A percentile compares a stretch with the other conserved stretches of the same genome.
These are phyloP conservation scores for Gracilaria domingensis DNA, from an alignment of 23 red algal genomes.

Conservation along the genomic window DNA sequence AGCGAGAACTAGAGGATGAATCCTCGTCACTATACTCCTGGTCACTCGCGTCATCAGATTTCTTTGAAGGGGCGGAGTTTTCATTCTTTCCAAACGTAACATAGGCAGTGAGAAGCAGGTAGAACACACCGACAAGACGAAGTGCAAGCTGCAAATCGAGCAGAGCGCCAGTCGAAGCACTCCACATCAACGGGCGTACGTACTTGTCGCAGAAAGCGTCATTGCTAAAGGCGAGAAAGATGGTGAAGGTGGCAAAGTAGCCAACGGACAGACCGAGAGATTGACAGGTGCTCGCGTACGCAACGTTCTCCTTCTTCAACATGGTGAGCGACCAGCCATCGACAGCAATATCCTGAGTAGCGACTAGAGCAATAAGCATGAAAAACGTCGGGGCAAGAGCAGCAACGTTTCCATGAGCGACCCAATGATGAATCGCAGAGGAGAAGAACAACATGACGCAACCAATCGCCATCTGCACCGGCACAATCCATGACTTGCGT, in stretches of 20 bases:
- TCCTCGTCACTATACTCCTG: not conserved
- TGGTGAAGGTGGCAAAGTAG: constrained; percentile 92
- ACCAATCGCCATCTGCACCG: constrained; percentile 81
- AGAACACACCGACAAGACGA: constrained; percentile 57
- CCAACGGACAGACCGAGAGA: constrained; percentile 87
- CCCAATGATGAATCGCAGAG: constrained; percentile 59
- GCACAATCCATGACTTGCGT: constrained; percentile 92
- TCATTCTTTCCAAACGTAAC: constrained; percentile 67
- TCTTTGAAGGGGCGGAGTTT: not conserved
- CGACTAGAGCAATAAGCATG: constrained; percentile 74
- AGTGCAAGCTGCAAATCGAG: constrained; percentile 58
- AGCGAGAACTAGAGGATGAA: not conserved
- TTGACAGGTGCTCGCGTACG: constrained; percentile 88
- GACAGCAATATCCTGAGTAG: constrained; percentile 97
- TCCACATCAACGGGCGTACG: constrained; percentile 42
- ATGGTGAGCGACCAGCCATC: constrained; percentile 97
- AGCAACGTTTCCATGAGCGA: constrained; percentile 62
- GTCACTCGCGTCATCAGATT: constrained; percentile 15
- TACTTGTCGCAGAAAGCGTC: constrained; percentile 79
- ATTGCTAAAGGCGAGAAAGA: constrained; percentile 91
- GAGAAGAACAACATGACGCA: constrained; percentile 53
- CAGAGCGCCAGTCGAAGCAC: constrained; percentile 44
- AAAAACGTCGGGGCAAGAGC: constrained; percentile 79
- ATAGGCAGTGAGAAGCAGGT: constrained; percentile 66
- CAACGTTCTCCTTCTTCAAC: constrained; percentile 54